These are phyloP conservation scores for Citrus mangshanensis DNA, from an alignment of 345 rosid species.

Conservation along the genomic window DNA sequence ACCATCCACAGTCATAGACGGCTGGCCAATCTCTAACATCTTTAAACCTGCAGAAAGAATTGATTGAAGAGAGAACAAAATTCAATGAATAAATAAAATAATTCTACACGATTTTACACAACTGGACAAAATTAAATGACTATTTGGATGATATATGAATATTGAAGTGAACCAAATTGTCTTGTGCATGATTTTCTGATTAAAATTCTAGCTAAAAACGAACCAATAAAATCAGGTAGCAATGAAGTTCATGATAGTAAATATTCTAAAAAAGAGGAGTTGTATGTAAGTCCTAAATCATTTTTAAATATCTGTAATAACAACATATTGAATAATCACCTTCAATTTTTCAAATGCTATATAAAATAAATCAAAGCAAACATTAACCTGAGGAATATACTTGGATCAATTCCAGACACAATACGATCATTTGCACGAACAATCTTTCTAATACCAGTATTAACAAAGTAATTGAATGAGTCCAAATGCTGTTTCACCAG, in stretches of 20 bases:
- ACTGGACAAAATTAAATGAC: neutral
- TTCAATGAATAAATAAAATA: neutral
- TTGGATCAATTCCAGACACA: constrained; percentile 44
- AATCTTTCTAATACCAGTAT: constrained; percentile 77
- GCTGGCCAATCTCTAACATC: constrained; percentile 68
- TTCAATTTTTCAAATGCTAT: neutral
- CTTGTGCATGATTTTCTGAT: neutral
- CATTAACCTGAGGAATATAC: constrained; percentile 54
- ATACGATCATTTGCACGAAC: constrained; percentile 72
- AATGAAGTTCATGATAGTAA: neutral
- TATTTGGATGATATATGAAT: neutral
- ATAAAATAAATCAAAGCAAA: neutral
- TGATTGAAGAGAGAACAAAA: constrained; percentile 5
- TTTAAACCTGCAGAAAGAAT: constrained; percentile 54
- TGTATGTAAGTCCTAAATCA: neutral
- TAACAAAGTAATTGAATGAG: constrained; percentile 80
- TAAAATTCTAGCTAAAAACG: neutral
- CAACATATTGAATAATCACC: neutral
- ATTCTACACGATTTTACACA: neutral
- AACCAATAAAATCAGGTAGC: neutral
- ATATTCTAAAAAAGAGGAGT: neutral
- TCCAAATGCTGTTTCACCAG: constrained; percentile 93
- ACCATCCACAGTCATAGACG: constrained; percentile 36
- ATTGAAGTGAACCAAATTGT: neutral
- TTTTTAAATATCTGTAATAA: neutral